These are phyloP conservation scores for Flaveria trinervia DNA, from an alignment of 129 eudicot species.

Conservation along the genomic window DNA sequence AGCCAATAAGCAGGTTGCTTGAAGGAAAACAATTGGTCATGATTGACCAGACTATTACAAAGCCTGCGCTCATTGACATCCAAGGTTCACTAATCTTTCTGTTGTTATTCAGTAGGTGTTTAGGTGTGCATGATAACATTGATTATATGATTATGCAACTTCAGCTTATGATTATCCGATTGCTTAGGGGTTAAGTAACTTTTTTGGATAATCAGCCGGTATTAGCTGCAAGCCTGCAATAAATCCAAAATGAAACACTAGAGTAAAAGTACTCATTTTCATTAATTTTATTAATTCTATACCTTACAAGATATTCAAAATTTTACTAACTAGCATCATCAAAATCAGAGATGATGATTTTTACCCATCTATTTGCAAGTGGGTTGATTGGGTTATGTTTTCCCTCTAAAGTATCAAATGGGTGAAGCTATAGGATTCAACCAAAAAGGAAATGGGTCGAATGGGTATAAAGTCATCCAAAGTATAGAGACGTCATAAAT, in stretches of 20 bases:
- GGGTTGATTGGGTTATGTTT: conserved; percentile 2
- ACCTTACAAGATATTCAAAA: background rate
- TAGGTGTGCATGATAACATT: background rate
- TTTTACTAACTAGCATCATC: background rate
- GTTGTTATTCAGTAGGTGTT: background rate
- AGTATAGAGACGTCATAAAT: background rate
- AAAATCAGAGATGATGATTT: background rate
- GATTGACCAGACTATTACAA: conserved; percentile 36
- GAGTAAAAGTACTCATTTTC: background rate
- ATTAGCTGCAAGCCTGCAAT: background rate
- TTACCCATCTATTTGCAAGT: background rate
- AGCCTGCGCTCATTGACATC: conserved; percentile 43
- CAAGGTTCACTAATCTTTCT: conserved; percentile 47
- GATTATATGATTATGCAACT: background rate
- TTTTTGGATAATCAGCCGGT: background rate
- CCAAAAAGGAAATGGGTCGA: background rate
- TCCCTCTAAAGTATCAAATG: background rate
- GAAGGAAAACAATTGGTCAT: conserved; percentile 37
- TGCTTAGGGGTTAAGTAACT: background rate
- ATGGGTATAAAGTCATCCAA: background rate
- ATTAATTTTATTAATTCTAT: background rate
- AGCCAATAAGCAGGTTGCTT: conserved; percentile 36
- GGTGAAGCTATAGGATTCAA: background rate
- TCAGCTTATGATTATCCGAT: too few species aligned
- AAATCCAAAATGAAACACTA: background rate